These are phyloP conservation scores for Wilhelminamyces savonicus DNA, from an alignment of 805 yeast genomes.

Conservation along the genomic window DNA sequence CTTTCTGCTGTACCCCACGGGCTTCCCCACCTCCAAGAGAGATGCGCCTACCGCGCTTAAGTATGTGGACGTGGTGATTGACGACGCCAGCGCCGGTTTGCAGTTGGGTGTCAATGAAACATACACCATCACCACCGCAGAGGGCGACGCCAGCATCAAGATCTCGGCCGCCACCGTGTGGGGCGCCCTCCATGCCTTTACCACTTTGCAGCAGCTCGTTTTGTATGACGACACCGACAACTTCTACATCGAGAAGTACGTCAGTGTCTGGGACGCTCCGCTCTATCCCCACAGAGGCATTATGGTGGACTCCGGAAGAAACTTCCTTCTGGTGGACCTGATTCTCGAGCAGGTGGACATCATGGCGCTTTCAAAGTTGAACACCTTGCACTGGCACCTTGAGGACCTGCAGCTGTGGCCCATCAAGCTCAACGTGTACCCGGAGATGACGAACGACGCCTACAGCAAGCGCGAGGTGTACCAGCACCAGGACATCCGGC, in stretches of 20 bases:
- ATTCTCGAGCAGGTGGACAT: constrained; percentile 30
- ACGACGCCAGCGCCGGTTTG: constrained; percentile 17
- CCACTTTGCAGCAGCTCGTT: constrained; percentile 35
- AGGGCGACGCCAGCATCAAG: constrained; percentile 6
- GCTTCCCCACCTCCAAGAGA: constrained; percentile 1
- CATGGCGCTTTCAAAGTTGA: constrained; percentile 32
- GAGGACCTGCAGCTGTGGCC: constrained; percentile 39
- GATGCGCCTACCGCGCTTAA: background rate
- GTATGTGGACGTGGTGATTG: constrained; percentile 7
- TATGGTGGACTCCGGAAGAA: constrained; percentile 33
- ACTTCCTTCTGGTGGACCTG: constrained; percentile 19
- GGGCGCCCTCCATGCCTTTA: constrained; percentile 37
- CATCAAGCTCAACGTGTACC: constrained; percentile 20
- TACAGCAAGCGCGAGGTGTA: constrained; percentile 26
- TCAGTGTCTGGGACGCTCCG: constrained; percentile 28
- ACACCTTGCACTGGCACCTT: constrained; percentile 36
- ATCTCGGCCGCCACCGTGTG: constrained; percentile 28
- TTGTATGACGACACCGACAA: constrained; percentile 14
- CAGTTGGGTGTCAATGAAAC: constrained; percentile 33
- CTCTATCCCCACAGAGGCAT: constrained; percentile 32
- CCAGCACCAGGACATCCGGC: constrained; percentile 17
- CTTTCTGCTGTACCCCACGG: constrained; percentile 12
- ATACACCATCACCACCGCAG: constrained; percentile 16
- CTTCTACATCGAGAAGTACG: constrained; percentile 25
- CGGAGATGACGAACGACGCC: constrained; percentile 34